Percentiles rank a stretch among this genome's conserved stretches.
Evolutionary conservation across 441 rosid genomes (phyloP).

Genomic region (Mallotus repandus): DNA sequence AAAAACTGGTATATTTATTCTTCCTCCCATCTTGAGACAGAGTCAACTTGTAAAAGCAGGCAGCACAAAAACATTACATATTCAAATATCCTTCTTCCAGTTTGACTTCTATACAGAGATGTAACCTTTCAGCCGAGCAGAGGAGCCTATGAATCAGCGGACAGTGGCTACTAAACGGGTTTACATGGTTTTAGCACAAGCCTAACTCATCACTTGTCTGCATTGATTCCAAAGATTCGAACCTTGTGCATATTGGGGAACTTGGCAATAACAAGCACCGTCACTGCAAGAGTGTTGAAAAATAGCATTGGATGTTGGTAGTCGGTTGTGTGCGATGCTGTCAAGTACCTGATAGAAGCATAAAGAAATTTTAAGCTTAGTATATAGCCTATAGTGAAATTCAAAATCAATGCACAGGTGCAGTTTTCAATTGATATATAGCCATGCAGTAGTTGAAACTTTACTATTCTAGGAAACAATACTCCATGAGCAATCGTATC

Average conservation of each 20-base stretch:
- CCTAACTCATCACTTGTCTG: constrained; percentile 44
- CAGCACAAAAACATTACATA: constrained; percentile 26
- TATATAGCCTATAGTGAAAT: not conserved
- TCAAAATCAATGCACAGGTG: not conserved
- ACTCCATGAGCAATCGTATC: no score
- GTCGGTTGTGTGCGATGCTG: constrained; percentile 93
- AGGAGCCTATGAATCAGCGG: constrained; percentile 16
- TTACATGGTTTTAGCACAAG: constrained; percentile 4
- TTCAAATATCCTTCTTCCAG: constrained; percentile 22
- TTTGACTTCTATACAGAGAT: constrained; percentile 36
- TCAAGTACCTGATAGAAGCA: constrained; percentile 61
- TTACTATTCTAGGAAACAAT: not conserved
- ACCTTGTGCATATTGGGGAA: constrained; percentile 98
- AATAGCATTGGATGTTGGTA: constrained; percentile 89
- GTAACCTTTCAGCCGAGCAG: constrained; percentile 22
- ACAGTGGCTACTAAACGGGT: constrained; percentile 18
- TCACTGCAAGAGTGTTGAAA: constrained; percentile 74
- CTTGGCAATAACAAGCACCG: constrained; percentile 86
- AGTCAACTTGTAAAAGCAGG: constrained; percentile 18
- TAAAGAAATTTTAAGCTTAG: not conserved
- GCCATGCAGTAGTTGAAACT: not conserved
- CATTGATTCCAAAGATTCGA: constrained; percentile 95
- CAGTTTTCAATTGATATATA: no score
- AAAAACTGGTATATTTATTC: constrained; percentile 26
- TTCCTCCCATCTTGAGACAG: constrained; percentile 13